Evolutionary conservation across 2,329 filamentous ascomycete species (phyloP), one percentile per base, ranked within the genome.

Genomic region (Fusarium veterinarium): DNA sequence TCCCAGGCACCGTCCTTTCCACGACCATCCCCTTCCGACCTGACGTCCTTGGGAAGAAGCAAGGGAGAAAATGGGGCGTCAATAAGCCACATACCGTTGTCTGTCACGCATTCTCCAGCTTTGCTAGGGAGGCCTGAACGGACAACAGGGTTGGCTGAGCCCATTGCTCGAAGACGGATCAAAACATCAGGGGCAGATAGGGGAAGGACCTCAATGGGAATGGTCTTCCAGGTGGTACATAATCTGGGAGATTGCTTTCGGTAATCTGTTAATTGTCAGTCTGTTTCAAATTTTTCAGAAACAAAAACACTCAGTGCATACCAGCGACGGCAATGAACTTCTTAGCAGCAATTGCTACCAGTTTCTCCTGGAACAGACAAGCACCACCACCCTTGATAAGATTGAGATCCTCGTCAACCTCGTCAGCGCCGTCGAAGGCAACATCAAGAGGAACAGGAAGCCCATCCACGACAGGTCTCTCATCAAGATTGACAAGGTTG

Each of bases 301-400:
- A 23, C 30, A 40, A 42, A 44, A 66, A 41, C 42, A 45, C 40
- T 48, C 53, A 45, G 31, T 49, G 55, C 87, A 78, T 83, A 93
- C 91, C 92, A 63, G 94, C 94, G 64, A 97, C 94, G 77, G 93
- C 95, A 71, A 98, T 88, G 79, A 98, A 97, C 80, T 93, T 93
- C 82, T 91, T 93, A 7, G 94, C 92, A 55, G 92, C 90, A 67
- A 94, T 90, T 9, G 95, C 95, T 8, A 99, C 95, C 40, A 99
- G 87, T 86, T 99, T 99, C 85, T 99, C 96, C 83, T 98, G 96
- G 85, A 97, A 97, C 63, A 98, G 84, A 83, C 96, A 99, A n/a
- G 95, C 96, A 65, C 96, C 96, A 55, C 96, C 96, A 60, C 96
- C 96, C 86, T 98, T 98, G 85, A 99, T 98, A 80, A 95, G 94